phyloP scores from a whole-genome alignment of 805 yeast species.

The Kuraishia ogatae region DNA sequence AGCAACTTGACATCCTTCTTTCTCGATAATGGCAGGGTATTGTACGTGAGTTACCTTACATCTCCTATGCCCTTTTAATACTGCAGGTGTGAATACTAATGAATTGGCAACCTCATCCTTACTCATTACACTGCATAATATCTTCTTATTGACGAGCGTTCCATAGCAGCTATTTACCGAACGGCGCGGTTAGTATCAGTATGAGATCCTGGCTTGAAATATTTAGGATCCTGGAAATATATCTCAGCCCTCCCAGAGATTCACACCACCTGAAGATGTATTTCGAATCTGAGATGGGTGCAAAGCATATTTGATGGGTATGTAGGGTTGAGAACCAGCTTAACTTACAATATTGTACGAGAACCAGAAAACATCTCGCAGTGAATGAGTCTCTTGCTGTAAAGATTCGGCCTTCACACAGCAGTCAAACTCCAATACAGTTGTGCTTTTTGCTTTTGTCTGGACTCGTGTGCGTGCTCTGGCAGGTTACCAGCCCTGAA shows the following conservation, averaged over 20 bases:
- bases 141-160: conserved; percentile 8
- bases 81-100: conserved; percentile 7
- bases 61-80: conserved; percentile 6
- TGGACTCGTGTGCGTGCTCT: no score
- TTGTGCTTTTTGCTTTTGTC: neutral
- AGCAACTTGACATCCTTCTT: neutral
- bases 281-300: no score
- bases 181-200: neutral
- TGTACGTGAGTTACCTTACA: conserved; percentile 7
- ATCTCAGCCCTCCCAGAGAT: no score
- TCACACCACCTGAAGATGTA: no score
- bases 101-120: conserved; percentile 1
- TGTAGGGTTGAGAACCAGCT: no score
- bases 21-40: conserved; percentile 10
- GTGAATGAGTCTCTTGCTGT: neutral
- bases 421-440: neutral
- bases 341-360: neutral
- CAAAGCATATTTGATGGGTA: no score
- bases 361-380: neutral
- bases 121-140: conserved; percentile 8
- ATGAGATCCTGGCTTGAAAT: no score
- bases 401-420: neutral
- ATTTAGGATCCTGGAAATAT: no score
- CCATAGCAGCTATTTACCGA: conserved; percentile 10
- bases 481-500: neutral